Base-by-base conservation (phyloP, 169 alveolate species). In the Plasmodium relictum region DNA sequence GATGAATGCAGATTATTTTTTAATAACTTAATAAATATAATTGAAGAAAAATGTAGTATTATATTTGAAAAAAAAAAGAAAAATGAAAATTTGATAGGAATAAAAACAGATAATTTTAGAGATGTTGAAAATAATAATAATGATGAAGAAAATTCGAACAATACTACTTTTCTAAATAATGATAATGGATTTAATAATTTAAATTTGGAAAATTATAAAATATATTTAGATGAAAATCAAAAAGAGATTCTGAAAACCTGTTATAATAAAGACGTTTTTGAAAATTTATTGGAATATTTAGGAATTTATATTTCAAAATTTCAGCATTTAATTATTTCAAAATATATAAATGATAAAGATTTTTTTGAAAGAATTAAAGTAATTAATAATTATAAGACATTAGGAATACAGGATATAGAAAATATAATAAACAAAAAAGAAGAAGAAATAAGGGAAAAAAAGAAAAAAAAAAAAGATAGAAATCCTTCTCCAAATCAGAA, bases 1-100 rank as follows among this genome's bases (percentile, higher is more conserved):
- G 90, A 80, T 39, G 70, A 80, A 4, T 80, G 63, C 48, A 66
- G 90, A 50, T n/a, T 80, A 6, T 66, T 80, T 41, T 80, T 80
- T 50, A 80, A 50, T 50, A 58, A 80, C 26, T 8, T 80, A 45
- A 71, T 68, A 44, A 80, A 80, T 45, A 42, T 50, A 4, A 80
- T 80, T 50, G 54, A 42, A 6, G 90, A 80, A 1, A 80, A 42
- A 54, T 52, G 18, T 26, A 52, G 16, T 37, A n/a, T 41, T 22
- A 0, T 80, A 2, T 80, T 80, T 39, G 73, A 80, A n/a, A 39
- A 50, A 54, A 18, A 37, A 45, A 45, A 1, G 26, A 6, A 8
- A 70, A 37, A 68, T 6, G 22, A 72, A 24, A n/a, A 72, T 3
- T 9, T 14, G 18, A 24, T 12, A n/a, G 0, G 22, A 5, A n/a